Evolutionary conservation across 192 early-diverging fungal genomes (phyloP), one percentile per base, ranked within the genome.

Genomic region (Phlyctochytrium planicorne): DNA sequence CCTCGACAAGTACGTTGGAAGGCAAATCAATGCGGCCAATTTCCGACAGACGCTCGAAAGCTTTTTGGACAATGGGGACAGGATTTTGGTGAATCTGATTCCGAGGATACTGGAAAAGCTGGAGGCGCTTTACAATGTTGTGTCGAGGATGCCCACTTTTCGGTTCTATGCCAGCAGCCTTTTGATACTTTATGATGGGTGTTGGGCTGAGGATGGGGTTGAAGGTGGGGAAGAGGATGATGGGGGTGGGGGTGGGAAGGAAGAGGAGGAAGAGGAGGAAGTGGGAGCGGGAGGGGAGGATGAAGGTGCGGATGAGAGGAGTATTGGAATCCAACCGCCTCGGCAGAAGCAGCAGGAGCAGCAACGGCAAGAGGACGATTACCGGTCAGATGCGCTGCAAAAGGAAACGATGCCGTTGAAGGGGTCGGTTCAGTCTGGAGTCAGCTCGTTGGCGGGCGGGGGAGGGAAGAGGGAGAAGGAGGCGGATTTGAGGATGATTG

Each of bases 1-100:
- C 73, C 87, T 94, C 69, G 91, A 96, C 82, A 99, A 99, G 77
- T 99, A 99, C 75, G 91, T 91, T 67, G 97, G 97, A 16, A 84
- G 97, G 2, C 87, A 86, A 25, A 82, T 99, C 56, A 89, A 90
- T 59, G 80, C 83, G 31, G 82, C 86, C 40, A 90, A 90, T 14
- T 92, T 99, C 47, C 86, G 87, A 62, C 80, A 88, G 31, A 84
- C 90, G 0, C 79, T 99, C 2, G 74, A 88, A 0, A 86, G 89
- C 47, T 99, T 92, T 59, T 75, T 99, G 24, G 90, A 95, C 73
- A 92, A 96, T 69, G 96, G 96, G 2, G 81, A 87, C 3, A 68
- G 71, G 30, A 85, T 94, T 29, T 78, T 89, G 17, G 71, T 89
- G 16, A 83, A 88, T 57, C 86, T 92, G 75, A 93, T 99, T 63